These are phyloP conservation scores for Alternaria viburni DNA, from an alignment of 2,329 filamentous ascomycete species.

Conservation along the genomic window DNA sequence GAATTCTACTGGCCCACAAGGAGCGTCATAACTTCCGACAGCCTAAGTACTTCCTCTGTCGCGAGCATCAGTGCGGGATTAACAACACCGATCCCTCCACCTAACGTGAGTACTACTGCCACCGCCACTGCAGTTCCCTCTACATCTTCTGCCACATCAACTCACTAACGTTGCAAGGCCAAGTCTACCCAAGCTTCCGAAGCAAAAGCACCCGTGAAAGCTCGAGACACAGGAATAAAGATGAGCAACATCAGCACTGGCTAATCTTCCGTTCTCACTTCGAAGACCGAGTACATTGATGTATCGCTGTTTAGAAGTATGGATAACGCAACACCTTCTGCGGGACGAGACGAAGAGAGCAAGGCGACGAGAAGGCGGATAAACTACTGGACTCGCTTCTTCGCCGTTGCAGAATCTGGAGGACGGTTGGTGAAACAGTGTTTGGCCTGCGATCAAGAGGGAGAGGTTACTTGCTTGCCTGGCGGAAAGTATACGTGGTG, in stretches of 20 bases:
- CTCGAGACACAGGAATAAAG: neutral
- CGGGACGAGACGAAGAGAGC: neutral
- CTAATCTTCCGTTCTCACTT: neutral
- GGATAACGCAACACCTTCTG: neutral
- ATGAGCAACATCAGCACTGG: neutral
- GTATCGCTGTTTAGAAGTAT: neutral
- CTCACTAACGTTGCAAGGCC: neutral
- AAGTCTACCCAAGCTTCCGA: neutral
- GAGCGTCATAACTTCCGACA: too few species aligned
- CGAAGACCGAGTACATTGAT: neutral
- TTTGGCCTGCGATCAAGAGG: neutral
- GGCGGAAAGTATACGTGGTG: neutral
- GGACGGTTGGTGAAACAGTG: neutral
- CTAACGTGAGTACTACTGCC: neutral
- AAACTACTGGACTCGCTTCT: neutral
- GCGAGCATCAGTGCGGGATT: neutral
- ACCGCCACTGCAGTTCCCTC: neutral
- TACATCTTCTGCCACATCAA: neutral
- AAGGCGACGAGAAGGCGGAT: neutral
- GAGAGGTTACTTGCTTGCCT: constrained; percentile 1
- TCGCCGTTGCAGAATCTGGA: neutral
- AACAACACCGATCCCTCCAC: neutral
- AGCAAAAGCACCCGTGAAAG: neutral
- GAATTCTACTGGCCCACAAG: neutral
- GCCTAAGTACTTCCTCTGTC: neutral